Conservation (phyloP, 1,284 basidiomycete genomes). For the Hemileia vastatrix region DNA sequence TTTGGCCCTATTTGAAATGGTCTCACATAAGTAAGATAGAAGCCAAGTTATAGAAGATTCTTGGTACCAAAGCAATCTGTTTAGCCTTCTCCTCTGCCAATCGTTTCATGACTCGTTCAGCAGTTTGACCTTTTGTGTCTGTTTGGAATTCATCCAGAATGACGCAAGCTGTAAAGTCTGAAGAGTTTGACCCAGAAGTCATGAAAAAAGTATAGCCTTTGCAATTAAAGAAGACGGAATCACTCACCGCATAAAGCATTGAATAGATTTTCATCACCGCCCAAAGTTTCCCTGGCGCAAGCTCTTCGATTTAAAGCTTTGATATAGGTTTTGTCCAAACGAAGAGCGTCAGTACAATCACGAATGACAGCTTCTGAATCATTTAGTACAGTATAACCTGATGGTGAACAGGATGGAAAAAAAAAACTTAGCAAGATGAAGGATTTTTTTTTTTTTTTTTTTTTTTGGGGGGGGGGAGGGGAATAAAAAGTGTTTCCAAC, state of each 20-base stretch:
- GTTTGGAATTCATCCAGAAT: slow-evolving; percentile 90
- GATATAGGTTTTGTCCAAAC: slow-evolving; percentile 74
- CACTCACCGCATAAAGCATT: slow-evolving; percentile 60
- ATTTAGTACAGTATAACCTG: slow-evolving; percentile 82
- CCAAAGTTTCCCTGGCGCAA: slow-evolving; percentile 70
- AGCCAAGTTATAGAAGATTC: not conserved
- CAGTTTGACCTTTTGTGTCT: slow-evolving; percentile 63
- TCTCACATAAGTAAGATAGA: too few species aligned
- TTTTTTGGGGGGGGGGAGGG: not conserved
- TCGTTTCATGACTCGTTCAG: slow-evolving; percentile 86
- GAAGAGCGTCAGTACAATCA: slow-evolving; percentile 83
- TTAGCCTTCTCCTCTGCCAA: slow-evolving; percentile 63
- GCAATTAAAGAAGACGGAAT: not conserved
- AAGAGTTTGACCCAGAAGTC: not conserved
- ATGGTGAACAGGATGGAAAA: not conserved
- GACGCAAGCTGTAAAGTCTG: slow-evolving; percentile 90
- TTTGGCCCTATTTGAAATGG: slow-evolving; percentile 61
- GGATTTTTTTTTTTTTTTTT: not conserved
- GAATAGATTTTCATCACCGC: slow-evolving; percentile 52
- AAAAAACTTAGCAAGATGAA: not conserved
- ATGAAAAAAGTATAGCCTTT: not conserved
- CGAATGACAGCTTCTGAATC: slow-evolving; percentile 73
- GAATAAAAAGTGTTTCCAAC: slow-evolving; percentile 35
- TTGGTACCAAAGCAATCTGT: slow-evolving; percentile 52
- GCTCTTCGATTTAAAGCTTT: slow-evolving; percentile 93